phyloP scores from a whole-genome alignment of 2,329 filamentous ascomycete species.

The Paraphaeosphaeria minitans region DNA sequence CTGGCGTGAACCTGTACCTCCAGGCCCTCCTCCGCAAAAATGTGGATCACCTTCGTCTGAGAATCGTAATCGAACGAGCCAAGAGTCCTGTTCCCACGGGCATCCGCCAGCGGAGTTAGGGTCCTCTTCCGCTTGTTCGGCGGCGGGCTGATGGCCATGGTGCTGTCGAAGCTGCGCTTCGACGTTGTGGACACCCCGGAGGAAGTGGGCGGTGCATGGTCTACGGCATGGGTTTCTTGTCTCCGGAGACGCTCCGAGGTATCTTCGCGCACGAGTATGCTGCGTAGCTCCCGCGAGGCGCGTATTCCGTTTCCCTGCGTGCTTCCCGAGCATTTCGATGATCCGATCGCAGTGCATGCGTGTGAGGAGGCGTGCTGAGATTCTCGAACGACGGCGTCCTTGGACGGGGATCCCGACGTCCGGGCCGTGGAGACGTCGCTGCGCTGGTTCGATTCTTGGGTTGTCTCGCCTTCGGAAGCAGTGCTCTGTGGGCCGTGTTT shows the following conservation, averaged over 20 bases:
- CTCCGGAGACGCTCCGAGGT: constrained; percentile 19
- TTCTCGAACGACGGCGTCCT: constrained; percentile 24
- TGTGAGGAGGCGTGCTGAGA: constrained; percentile 18
- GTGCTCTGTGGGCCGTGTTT: constrained; percentile 20
- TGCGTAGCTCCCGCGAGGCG: constrained; percentile 23
- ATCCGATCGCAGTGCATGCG: constrained; percentile 15
- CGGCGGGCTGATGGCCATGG: constrained; percentile 26
- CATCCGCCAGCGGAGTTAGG: constrained; percentile 18
- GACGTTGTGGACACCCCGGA: constrained; percentile 5
- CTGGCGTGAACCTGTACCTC: constrained; percentile 23
- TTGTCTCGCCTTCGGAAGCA: constrained; percentile 26
- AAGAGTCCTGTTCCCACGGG: constrained; percentile 17
- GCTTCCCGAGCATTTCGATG: constrained; percentile 25
- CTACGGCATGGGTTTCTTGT: neutral
- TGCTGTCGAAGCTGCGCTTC: constrained; percentile 15
- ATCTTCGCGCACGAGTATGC: constrained; percentile 28
- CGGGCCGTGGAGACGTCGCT: constrained; percentile 21
- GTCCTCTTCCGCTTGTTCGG: constrained; percentile 23
- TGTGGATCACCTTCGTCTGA: constrained; percentile 23
- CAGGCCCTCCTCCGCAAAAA: constrained; percentile 24
- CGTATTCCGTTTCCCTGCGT: constrained; percentile 28
- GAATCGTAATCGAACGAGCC: constrained; percentile 26
- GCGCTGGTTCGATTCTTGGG: constrained; percentile 27
- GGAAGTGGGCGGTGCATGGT: neutral
- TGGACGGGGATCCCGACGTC: constrained; percentile 4